Evolutionary conservation across 371 early-diverging fungal genomes (phyloP), one percentile per base, ranked within the genome.

Genomic region (Ecytonucleospora hepatopenaei): DNA sequence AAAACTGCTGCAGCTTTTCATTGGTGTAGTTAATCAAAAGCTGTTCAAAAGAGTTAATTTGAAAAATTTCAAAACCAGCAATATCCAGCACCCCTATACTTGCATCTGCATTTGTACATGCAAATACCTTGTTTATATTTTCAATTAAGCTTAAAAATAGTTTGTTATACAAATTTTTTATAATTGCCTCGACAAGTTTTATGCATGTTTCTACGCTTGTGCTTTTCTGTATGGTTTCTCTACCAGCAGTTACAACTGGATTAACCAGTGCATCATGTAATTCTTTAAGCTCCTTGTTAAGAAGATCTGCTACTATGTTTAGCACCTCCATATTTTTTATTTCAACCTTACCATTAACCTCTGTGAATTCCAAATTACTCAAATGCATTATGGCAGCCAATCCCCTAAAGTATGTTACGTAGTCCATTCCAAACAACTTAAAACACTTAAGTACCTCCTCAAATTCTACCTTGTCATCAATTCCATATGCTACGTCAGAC

Each of bases 21-120:
- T 98, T 98, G 33, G 97, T 94, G 79, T 97, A 97, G 81, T 98
- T 98, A 82, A 98, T 98, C 77, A 91, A 93, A 26, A 98, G 84
- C 77, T 98, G 97, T 78, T 98, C 99, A 83, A 97, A 97, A 70
- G 88, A 87, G 81, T 98, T 98, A 64, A 83, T 80, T 62, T 92
- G 87, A 71, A 94, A 92, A 56, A 97, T 96, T 80, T 98, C 99
- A 81, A 98, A 98, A 1, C 99, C 99, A 32, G 95, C 95, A 79
- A 98, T 98, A 85, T 98, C 99, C 21, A 98, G 80, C 3, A 98
- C 94, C 48, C 97, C 97, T 72, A 98, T 97, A 72, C 90, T 96
- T 0, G 84, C 84, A 0, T 32, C 35, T 4, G 4, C 4, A 19
- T 4, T 24, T 4, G 4, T 51, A 26, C 12, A 4, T 8, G 4